Percentiles rank a stretch among this genome's conserved stretches.
These are phyloP conservation scores for Penicillium lividum DNA, from an alignment of 495 filamentous ascomycete genomes.

Conservation along the genomic window DNA sequence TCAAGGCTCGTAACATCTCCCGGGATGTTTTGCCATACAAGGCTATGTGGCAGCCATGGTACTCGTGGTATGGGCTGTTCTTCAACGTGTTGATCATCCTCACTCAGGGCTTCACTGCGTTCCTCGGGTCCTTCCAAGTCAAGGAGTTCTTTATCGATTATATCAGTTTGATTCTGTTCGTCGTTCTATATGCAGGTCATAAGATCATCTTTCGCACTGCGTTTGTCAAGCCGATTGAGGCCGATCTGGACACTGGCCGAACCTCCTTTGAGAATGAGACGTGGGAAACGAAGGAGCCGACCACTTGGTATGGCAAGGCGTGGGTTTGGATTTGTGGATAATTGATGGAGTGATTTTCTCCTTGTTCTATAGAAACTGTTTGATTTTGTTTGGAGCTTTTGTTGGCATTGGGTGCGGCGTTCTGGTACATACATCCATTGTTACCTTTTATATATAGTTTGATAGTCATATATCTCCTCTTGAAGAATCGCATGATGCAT, in stretches of 20 bases:
- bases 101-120: slow-evolving; percentile 70
- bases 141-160: slow-evolving; percentile 62
- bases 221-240: slow-evolving; percentile 46
- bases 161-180: slow-evolving; percentile 61
- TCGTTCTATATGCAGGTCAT: slow-evolving; percentile 58
- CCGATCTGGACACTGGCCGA: slow-evolving; percentile 51
- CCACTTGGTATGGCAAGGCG: slow-evolving; percentile 40
- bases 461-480: neutral
- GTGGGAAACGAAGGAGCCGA: slow-evolving; percentile 45
- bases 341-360: slow-evolving; percentile 9
- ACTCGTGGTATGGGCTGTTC: slow-evolving; percentile 61
- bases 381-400: slow-evolving; percentile 8
- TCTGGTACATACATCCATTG: neutral
- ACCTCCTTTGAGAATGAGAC: slow-evolving; percentile 40
- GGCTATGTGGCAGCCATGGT: slow-evolving; percentile 59
- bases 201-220: slow-evolving; percentile 50
- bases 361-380: slow-evolving; percentile 4
- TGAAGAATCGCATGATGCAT: neutral
- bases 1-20: slow-evolving; percentile 58
- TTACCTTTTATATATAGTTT: neutral
- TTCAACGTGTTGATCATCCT: slow-evolving; percentile 66
- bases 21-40: slow-evolving; percentile 59
- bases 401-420: slow-evolving; percentile 5
- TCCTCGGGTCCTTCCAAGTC: slow-evolving; percentile 59
- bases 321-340: slow-evolving; percentile 28